Evolutionary conservation across 2,329 filamentous ascomycete genomes (phyloP).

Genomic region (Allantophomopsis cytisporea): DNA sequence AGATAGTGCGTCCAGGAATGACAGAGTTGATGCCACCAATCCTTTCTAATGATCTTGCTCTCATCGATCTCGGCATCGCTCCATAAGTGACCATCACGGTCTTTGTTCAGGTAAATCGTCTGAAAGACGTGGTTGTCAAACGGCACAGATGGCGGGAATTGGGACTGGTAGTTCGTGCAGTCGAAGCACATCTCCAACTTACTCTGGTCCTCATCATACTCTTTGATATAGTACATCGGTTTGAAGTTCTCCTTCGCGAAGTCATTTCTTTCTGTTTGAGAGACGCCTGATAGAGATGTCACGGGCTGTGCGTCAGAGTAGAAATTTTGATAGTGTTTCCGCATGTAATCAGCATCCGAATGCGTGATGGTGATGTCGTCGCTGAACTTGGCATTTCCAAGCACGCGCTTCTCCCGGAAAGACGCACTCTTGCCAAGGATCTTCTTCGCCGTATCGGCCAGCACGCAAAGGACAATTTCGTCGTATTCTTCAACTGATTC

Average conservation of each 20-base stretch:
- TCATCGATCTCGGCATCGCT: conserved; percentile 43
- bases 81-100: conserved; percentile 37
- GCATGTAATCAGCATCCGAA: conserved; percentile 50
- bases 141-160: conserved; percentile 31
- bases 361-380: conserved; percentile 63
- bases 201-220: conserved; percentile 37
- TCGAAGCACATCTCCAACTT: conserved; percentile 62
- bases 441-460: conserved; percentile 49
- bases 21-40: conserved; percentile 58
- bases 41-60: conserved; percentile 43
- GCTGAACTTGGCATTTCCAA: conserved; percentile 57
- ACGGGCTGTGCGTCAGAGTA: conserved; percentile 28
- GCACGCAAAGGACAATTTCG: conserved; percentile 51
- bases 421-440: conserved; percentile 43
- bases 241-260: conserved; percentile 40
- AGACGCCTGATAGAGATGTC: conserved; percentile 20
- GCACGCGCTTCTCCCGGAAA: conserved; percentile 48
- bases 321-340: conserved; percentile 51
- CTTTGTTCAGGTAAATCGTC: conserved; percentile 50
- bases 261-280: conserved; percentile 31
- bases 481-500: conserved; percentile 42
- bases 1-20: conserved; percentile 51
- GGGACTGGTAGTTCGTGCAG: conserved; percentile 62
- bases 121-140: conserved; percentile 52
- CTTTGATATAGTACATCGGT: conserved; percentile 54